Base-by-base conservation (phyloP, 805 yeast species). In the Hanseniaspora occidentalis region DNA sequence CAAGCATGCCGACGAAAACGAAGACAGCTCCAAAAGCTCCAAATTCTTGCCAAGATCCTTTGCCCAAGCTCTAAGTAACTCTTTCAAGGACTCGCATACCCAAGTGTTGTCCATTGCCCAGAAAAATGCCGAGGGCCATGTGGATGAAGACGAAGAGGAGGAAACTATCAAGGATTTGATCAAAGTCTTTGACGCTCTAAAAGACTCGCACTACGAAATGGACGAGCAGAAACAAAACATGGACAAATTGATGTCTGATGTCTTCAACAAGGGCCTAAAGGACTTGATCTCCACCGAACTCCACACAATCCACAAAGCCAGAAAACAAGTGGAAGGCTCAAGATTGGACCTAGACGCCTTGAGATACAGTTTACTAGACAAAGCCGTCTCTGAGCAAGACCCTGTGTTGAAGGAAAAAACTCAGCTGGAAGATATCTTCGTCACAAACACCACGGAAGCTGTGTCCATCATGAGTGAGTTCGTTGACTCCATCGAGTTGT, bases 401-500 rank as follows among this genome's bases (percentile, higher is more conserved):
- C 45, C 58, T 20, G 62, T 56, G 10, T 36, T 49, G 26, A 67
- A 66, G 34, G 60, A 70, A 35, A 57, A 75, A 17, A 81, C 74
- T 40, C 66, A 64, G 33, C 67, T 77, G 47, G 94, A 83, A 58
- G 94, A 83, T 54, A 89, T 80, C 46, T 71, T 83, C 47, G 92
- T 83, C 26, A 73, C 77, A 48, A 84, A 85, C 20, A 82, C 86
- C 3, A 79, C 81, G 43, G 64, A 70, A 21, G 92, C 94, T 0
- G 92, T 81, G n/a, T 73, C 75, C 50, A 75, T 77, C 40, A 81
- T 83, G 92, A 76, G 79, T 57, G 73, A 70, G 47, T 65, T 83
- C 42, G 73, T 83, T 48, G 74, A 71, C 45, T 84, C 88, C 19
- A 66, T 75, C 9, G 81, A 79, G 57, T 65, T 76, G 41, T 67